A percentile compares a stretch with the other conserved stretches of the same genome.
Conservation (phyloP, 2,329 filamentous ascomycete genomes). For the Colletotrichum spinosum region DNA sequence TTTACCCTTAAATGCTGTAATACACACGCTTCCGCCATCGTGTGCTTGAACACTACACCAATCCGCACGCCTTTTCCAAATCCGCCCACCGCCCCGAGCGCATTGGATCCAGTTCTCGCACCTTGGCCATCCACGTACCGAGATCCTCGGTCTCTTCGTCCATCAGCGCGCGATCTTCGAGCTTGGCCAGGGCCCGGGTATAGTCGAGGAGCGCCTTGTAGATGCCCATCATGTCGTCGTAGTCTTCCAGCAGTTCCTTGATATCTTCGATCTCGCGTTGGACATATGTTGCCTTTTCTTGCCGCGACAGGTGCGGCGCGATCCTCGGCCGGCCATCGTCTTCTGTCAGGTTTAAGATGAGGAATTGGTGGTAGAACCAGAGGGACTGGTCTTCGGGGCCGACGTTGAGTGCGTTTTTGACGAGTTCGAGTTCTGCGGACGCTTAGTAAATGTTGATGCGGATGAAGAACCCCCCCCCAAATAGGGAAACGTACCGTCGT, state of each 20-base stretch:
- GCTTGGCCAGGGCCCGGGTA: conserved; percentile 67
- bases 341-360: conserved; percentile 76
- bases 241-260: conserved; percentile 72
- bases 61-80: conserved; percentile 55
- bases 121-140: conserved; percentile 69
- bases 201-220: conserved; percentile 88
- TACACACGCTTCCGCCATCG: not conserved
- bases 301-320: conserved; percentile 69
- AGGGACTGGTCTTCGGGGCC: conserved; percentile 95
- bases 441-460: not conserved
- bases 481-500: conserved; percentile 65
- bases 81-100: conserved; percentile 82
- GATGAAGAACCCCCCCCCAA: too few relatives aligned
- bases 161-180: conserved; percentile 58
- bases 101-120: conserved; percentile 79
- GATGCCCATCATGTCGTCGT: conserved; percentile 78
- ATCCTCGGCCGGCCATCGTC: conserved; percentile 66
- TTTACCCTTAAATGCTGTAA: conserved; percentile 24
- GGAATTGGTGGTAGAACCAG: conserved; percentile 96
- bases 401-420: conserved; percentile 84
- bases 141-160: conserved; percentile 59
- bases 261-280: conserved; percentile 79
- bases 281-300: conserved; percentile 75
- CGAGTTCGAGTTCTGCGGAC: conserved; percentile 74
- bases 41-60: conserved; percentile 6